Percentiles rank a stretch among this genome's conserved stretches.
phyloP scores from a whole-genome alignment of 83 land plant species.

The Isoetes engelmannii region DNA sequence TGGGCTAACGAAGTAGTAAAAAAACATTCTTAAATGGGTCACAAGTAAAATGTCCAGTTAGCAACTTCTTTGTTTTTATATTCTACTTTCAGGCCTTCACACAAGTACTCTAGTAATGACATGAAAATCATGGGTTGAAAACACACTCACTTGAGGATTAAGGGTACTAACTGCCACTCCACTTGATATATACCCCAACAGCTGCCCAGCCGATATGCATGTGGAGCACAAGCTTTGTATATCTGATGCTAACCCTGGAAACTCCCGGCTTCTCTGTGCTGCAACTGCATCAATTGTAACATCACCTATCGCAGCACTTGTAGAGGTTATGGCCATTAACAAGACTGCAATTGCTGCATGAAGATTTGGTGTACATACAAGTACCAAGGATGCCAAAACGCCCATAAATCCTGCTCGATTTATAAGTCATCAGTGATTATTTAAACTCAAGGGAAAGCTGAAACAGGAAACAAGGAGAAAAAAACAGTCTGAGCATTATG shows the following conservation, averaged over 20 bases:
- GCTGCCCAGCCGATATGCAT: slow-evolving; percentile 49
- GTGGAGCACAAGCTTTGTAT: slow-evolving; percentile 63
- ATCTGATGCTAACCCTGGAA: slow-evolving; percentile 60
- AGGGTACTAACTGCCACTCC: slow-evolving; percentile 56
- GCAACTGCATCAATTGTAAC: slow-evolving; percentile 85
- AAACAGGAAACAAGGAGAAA: too few species aligned
- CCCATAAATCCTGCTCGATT: slow-evolving; percentile 53
- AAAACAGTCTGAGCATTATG: too few species aligned
- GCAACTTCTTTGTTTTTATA: too few species aligned
- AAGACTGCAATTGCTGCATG: slow-evolving; percentile 45
- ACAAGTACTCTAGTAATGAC: too few species aligned
- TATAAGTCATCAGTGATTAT: too few species aligned
- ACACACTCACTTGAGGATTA: slow-evolving; percentile 50
- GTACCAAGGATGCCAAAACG: slow-evolving; percentile 36
- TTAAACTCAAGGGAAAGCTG: too few species aligned
- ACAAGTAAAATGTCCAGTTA: too few species aligned
- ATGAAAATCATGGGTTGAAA: too few species aligned
- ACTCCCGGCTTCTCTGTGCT: slow-evolving; percentile 52
- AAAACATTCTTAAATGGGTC: too few species aligned
- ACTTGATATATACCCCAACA: slow-evolving; percentile 56
- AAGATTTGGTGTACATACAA: slow-evolving; percentile 43
- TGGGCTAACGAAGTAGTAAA: too few species aligned
- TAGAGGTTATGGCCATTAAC: slow-evolving; percentile 44
- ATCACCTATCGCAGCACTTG: slow-evolving; percentile 69
- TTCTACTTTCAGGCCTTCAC: too few species aligned